Conservation (phyloP, 192 early-diverging fungal species). For the Coemansia sp. region DNA sequence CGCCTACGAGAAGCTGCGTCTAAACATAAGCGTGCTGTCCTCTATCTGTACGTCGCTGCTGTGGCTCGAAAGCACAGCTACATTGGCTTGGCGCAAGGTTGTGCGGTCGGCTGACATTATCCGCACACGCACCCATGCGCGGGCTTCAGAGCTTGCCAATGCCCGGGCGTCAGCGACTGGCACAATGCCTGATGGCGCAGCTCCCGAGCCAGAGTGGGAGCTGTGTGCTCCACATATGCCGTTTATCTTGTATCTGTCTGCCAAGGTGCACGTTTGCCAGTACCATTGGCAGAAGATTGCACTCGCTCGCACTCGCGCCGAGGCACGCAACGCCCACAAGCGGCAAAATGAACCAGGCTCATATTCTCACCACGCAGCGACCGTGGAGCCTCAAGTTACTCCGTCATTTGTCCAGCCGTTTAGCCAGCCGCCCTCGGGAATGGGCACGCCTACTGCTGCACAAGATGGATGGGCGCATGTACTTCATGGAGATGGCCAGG, state of each 20-base stretch:
- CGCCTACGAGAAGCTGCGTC: conserved; percentile 52
- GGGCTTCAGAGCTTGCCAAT: conserved; percentile 44
- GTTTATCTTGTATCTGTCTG: conserved; percentile 47
- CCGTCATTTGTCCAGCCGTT: conserved; percentile 53
- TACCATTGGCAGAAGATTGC: conserved; percentile 58
- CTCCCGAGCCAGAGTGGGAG: conserved; percentile 57
- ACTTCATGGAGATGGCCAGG: background rate
- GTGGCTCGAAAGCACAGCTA: conserved; percentile 54
- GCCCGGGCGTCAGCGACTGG: conserved; percentile 37
- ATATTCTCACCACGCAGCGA: conserved; percentile 15
- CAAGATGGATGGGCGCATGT: conserved; percentile 14
- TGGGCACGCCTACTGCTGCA: conserved; percentile 26
- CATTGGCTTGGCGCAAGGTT: conserved; percentile 52
- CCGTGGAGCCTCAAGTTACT: conserved; percentile 34
- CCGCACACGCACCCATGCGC: conserved; percentile 29
- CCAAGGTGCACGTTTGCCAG: conserved; percentile 54
- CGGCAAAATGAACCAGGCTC: background rate
- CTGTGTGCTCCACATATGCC: conserved; percentile 56
- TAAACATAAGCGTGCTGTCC: conserved; percentile 37
- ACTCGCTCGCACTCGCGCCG: conserved; percentile 35
- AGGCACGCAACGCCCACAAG: conserved; percentile 9
- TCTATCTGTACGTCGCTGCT: conserved; percentile 49
- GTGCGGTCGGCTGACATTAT: conserved; percentile 50
- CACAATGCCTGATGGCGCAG: conserved; percentile 50
- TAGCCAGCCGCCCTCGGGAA: conserved; percentile 37